A percentile compares a stretch with the other conserved stretches of the same genome.
Conservation (phyloP, 768 basidiomycete species). For the Tricholoma bakamatsutake region DNA sequence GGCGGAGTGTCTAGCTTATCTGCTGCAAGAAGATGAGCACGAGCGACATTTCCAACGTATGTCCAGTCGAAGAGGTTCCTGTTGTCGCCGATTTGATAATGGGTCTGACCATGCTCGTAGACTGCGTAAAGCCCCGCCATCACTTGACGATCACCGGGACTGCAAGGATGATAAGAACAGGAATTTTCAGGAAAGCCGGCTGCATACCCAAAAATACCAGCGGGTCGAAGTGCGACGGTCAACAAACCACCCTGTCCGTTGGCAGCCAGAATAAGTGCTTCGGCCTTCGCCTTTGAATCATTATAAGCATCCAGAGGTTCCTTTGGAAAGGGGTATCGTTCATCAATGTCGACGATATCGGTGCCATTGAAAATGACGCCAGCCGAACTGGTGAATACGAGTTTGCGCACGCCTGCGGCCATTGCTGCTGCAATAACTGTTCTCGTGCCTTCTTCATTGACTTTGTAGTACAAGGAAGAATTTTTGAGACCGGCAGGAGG, state of each 20-base stretch:
- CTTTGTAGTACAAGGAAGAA: conserved; percentile 76
- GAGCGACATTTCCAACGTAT: conserved; percentile 92
- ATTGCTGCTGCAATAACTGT: conserved; percentile 80
- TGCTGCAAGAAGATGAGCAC: conserved; percentile 89
- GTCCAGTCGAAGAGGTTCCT: conserved; percentile 94
- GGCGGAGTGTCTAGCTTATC: conserved; percentile 68
- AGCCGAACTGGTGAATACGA: conserved; percentile 93
- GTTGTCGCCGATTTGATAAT: conserved; percentile 92
- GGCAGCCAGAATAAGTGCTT: conserved; percentile 74
- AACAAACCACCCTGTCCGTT: conserved; percentile 81
- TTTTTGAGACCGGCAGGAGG: conserved; percentile 61
- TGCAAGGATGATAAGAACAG: conserved; percentile 23
- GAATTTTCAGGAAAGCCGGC: background rate
- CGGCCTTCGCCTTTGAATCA: conserved; percentile 87
- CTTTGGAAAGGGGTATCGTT: conserved; percentile 71
- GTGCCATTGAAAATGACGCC: conserved; percentile 84
- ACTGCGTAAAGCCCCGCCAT: conserved; percentile 77
- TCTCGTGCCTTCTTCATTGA: conserved; percentile 90
- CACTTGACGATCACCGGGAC: conserved; percentile 88
- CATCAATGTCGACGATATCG: conserved; percentile 82
- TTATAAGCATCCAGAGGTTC: conserved; percentile 88
- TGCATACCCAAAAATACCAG: conserved; percentile 91
- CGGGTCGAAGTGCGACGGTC: conserved; percentile 87
- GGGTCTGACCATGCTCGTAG: conserved; percentile 76
- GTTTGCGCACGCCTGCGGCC: conserved; percentile 65